These are phyloP conservation scores for Euphorbia peplus DNA, from an alignment of 345 rosid species.

Conservation along the genomic window DNA sequence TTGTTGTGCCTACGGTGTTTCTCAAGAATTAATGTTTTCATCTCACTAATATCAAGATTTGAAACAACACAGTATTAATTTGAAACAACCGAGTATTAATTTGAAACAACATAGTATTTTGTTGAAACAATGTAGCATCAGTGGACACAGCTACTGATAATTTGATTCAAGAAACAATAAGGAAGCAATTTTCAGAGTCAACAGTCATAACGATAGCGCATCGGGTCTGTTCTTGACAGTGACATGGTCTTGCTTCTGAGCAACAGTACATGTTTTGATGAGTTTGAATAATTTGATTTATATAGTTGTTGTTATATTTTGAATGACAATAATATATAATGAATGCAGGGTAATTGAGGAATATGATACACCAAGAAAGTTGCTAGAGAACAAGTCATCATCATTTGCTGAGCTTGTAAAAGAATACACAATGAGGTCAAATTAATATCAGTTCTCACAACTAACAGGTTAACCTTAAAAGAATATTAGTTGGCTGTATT, in stretches of 20 bases:
- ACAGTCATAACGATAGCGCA: conserved; percentile 57
- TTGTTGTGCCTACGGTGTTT: no score
- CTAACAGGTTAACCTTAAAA: no score
- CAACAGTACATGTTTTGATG: conserved; percentile 28
- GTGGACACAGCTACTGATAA: conserved; percentile 62
- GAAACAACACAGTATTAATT: no score
- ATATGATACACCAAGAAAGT: conserved; percentile 52
- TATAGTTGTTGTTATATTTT: neutral
- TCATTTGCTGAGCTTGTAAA: conserved; percentile 71
- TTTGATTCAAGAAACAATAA: conserved; percentile 46
- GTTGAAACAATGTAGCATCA: conserved; percentile 64
- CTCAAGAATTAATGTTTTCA: no score
- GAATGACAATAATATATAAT: no score
- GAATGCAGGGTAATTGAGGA: conserved; percentile 70
- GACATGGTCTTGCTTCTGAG: conserved; percentile 50
- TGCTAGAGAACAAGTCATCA: conserved; percentile 62
- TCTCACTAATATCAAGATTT: no score
- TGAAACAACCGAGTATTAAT: conserved; percentile 45
- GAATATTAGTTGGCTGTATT: no score
- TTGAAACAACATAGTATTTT: conserved; percentile 46
- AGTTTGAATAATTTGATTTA: neutral
- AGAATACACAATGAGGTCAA: conserved; percentile 65
- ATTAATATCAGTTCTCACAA: conserved; percentile 39
- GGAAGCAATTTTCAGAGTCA: conserved; percentile 42
- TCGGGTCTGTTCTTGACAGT: conserved; percentile 51